Evolutionary conservation across 2,329 filamentous ascomycete species (phyloP).

Genomic region (Arthrobotrys pseudoclavata): DNA sequence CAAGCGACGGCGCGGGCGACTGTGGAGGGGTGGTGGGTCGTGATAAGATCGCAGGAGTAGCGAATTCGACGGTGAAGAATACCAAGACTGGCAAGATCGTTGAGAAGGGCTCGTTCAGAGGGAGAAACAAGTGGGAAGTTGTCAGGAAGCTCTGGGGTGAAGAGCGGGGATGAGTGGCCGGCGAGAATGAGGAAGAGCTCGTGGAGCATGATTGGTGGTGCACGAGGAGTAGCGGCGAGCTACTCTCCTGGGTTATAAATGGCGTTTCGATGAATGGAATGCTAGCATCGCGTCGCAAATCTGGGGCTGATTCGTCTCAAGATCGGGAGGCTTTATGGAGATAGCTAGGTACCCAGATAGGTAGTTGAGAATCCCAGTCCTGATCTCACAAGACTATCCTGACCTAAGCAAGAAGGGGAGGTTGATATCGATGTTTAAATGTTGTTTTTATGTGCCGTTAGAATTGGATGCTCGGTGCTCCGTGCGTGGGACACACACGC

Average conservation of each 20-base stretch:
- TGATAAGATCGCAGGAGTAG: constrained; percentile 76
- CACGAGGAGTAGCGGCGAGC: constrained; percentile 1
- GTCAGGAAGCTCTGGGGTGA: constrained; percentile 71
- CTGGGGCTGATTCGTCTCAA: not conserved
- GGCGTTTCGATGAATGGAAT: constrained; percentile 5
- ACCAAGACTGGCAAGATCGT: constrained; percentile 81
- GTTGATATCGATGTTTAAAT: not conserved
- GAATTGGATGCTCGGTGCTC: not conserved
- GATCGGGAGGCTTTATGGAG: not conserved
- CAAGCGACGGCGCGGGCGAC: constrained; percentile 90
- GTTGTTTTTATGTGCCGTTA: not conserved
- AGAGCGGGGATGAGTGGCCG: constrained; percentile 90
- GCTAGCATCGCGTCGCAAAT: not conserved
- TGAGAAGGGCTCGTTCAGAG: constrained; percentile 77
- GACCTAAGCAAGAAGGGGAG: not conserved
- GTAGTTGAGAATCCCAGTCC: not conserved
- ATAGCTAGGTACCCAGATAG: not conserved
- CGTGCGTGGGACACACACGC: not conserved
- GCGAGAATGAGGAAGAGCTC: constrained; percentile 97
- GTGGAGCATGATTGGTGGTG: constrained; percentile 82
- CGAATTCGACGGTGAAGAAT: constrained; percentile 81
- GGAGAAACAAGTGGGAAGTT: constrained; percentile 69
- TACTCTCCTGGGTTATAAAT: constrained; percentile 15
- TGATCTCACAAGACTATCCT: too few relatives aligned
- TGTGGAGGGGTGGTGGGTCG: constrained; percentile 79